Evolutionary conservation across 768 basidiomycete species (phyloP).

Genomic region (Pisolithus marmoratus): DNA sequence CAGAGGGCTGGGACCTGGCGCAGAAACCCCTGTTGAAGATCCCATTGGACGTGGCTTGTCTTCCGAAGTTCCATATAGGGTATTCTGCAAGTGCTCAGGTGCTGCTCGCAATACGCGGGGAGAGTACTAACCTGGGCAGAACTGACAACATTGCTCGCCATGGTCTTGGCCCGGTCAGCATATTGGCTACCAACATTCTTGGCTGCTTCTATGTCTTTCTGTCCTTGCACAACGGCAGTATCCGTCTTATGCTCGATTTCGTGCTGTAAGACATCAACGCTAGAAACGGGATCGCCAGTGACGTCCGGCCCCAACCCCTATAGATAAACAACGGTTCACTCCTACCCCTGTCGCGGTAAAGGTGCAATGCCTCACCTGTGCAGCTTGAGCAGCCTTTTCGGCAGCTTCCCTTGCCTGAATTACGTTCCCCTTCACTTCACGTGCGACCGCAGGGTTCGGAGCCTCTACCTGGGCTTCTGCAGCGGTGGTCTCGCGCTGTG

Average conservation of each 20-base stretch:
- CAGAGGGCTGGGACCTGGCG: slow-evolving; percentile 26
- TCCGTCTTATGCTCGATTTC: slow-evolving; percentile 39
- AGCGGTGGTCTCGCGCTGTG: slow-evolving; percentile 48
- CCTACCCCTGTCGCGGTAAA: background rate
- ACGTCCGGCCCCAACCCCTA: slow-evolving; percentile 28
- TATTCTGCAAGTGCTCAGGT: background rate
- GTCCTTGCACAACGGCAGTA: slow-evolving; percentile 52
- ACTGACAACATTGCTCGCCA: slow-evolving; percentile 38
- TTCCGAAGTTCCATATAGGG: slow-evolving; percentile 1
- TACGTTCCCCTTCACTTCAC: slow-evolving; percentile 44
- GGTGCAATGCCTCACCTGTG: slow-evolving; percentile 38
- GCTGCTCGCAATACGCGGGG: background rate
- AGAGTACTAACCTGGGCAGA: slow-evolving; percentile 38
- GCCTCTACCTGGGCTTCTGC: slow-evolving; percentile 47
- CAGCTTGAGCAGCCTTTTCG: slow-evolving; percentile 44
- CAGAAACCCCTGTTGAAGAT: slow-evolving; percentile 19
- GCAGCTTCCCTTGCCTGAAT: slow-evolving; percentile 42
- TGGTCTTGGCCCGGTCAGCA: slow-evolving; percentile 48
- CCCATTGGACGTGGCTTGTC: slow-evolving; percentile 10
- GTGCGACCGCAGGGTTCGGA: slow-evolving; percentile 34
- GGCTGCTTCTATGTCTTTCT: slow-evolving; percentile 41
- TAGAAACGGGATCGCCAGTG: slow-evolving; percentile 31
- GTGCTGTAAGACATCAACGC: slow-evolving; percentile 32
- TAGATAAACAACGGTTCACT: background rate
- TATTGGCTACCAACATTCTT: slow-evolving; percentile 44